A percentile compares a stretch with the other conserved stretches of the same genome.
phyloP scores from a whole-genome alignment of 2,329 filamentous ascomycete species.

The Xylariaceae sp. region DNA sequence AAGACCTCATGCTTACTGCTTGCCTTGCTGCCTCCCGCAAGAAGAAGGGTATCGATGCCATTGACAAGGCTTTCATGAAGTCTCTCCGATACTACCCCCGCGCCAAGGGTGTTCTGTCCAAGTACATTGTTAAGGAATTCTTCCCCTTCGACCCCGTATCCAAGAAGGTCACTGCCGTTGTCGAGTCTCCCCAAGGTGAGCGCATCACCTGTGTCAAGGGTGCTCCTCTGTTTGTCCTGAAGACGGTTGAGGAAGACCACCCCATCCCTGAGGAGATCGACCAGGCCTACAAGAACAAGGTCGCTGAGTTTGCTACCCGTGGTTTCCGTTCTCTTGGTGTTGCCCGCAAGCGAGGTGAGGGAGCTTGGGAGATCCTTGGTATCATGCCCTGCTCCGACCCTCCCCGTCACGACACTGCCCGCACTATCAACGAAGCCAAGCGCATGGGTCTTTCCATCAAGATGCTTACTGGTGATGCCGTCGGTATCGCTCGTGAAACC shows the following conservation, averaged over 20 bases:
- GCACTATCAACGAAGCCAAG: slow-evolving; percentile 88
- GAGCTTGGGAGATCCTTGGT: slow-evolving; percentile 84
- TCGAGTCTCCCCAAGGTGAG: slow-evolving; percentile 79
- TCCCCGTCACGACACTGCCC: slow-evolving; percentile 83
- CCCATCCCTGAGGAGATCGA: slow-evolving; percentile 72
- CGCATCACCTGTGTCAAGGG: slow-evolving; percentile 87
- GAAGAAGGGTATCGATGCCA: slow-evolving; percentile 93
- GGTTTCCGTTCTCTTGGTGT: slow-evolving; percentile 93
- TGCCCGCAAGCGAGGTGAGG: slow-evolving; percentile 79
- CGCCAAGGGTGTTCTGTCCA: slow-evolving; percentile 74
- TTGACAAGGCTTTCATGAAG: slow-evolving; percentile 93
- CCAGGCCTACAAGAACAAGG: slow-evolving; percentile 85
- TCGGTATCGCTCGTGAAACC: slow-evolving; percentile 88
- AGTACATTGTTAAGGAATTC: slow-evolving; percentile 83
- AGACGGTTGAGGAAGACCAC: slow-evolving; percentile 83
- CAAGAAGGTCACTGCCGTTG: slow-evolving; percentile 84
- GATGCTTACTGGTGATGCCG: slow-evolving; percentile 93
- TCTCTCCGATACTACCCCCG: slow-evolving; percentile 76
- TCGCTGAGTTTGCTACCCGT: slow-evolving; percentile 85
- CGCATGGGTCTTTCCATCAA: slow-evolving; percentile 84
- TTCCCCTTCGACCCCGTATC: slow-evolving; percentile 88
- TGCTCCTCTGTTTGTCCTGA: slow-evolving; percentile 81
- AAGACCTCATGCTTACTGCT: slow-evolving; percentile 89
- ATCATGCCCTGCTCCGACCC: slow-evolving; percentile 95
- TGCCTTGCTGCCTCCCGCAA: slow-evolving; percentile 87